phyloP scores from a whole-genome alignment of 768 basidiomycete genomes.

The Leccinum disarticulatum region DNA sequence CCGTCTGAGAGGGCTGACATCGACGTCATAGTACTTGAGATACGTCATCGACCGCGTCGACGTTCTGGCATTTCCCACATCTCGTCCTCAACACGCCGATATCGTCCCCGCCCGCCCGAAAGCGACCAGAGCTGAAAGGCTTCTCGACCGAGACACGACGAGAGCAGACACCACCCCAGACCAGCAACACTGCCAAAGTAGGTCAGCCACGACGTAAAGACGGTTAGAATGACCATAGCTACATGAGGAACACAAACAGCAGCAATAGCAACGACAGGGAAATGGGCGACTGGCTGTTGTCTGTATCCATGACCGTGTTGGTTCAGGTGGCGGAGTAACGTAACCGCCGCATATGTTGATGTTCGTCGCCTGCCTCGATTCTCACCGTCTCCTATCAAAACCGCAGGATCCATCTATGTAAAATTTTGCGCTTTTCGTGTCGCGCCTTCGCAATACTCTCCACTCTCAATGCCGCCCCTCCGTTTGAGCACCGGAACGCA shows the following conservation, averaged over 20 bases:
- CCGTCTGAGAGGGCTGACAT: slow-evolving; percentile 4
- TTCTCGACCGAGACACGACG: slow-evolving; percentile 58
- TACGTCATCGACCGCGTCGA: slow-evolving; percentile 32
- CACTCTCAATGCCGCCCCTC: too few relatives aligned
- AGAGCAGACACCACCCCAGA: slow-evolving; percentile 64
- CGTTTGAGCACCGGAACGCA: too few relatives aligned
- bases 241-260: slow-evolving; percentile 52
- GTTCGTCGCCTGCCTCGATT: too few relatives aligned
- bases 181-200: slow-evolving; percentile 40
- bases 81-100: slow-evolving; percentile 44
- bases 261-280: slow-evolving; percentile 43
- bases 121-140: slow-evolving; percentile 30
- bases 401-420: too few relatives aligned
- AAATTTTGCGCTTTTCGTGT: too few relatives aligned
- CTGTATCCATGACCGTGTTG: background rate
- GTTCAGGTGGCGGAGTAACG: background rate
- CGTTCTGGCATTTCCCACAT: slow-evolving; percentile 61
- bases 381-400: too few relatives aligned
- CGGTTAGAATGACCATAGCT: slow-evolving; percentile 3
- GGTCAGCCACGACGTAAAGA: slow-evolving; percentile 1
- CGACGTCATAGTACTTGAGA: slow-evolving; percentile 12
- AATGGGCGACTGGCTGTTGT: background rate
- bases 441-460: too few relatives aligned
- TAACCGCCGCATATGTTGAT: background rate
- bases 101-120: slow-evolving; percentile 22